Percentiles rank a stretch among this genome's conserved stretches.
Evolutionary conservation across 352 stramenopile species (phyloP).

Genomic region (Peronospora belbahrii): DNA sequence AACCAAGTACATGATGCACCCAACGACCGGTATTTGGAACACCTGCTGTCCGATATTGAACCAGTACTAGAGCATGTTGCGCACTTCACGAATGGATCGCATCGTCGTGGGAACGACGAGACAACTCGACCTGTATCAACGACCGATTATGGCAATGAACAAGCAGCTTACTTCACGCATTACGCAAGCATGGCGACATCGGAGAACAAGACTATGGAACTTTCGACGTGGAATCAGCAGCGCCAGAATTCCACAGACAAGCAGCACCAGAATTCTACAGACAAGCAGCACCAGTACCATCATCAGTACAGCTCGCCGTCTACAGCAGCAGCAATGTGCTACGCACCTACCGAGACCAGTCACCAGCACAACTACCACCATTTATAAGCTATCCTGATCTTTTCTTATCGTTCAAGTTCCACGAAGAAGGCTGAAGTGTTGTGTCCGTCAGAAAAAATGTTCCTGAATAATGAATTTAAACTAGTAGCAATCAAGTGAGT

Average conservation of each 20-base stretch:
- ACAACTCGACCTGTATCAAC: conserved; percentile 13
- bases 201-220: conserved; percentile 21
- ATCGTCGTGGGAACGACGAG: conserved; percentile 1
- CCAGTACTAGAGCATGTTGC: conserved; percentile 43
- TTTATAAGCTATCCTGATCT: conserved; percentile 9
- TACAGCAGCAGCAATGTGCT: conserved; percentile 8
- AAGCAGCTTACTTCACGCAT: conserved; percentile 16
- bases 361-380: conserved; percentile 15
- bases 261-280: conserved; percentile 4
- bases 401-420: conserved; percentile 9
- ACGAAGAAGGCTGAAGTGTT: conserved; percentile 8
- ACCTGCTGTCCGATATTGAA: conserved; percentile 43
- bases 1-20: conserved; percentile 17
- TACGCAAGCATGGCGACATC: conserved; percentile 6
- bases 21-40: conserved; percentile 35
- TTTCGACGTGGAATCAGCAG: conserved; percentile 22
- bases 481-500: conserved; percentile 26
- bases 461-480: conserved; percentile 15
- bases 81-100: conserved; percentile 32
- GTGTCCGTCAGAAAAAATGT: not conserved
- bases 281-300: conserved; percentile 6
- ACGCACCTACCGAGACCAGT: conserved; percentile 5
- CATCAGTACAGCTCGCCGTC: conserved; percentile 9
- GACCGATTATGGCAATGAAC: conserved; percentile 17
- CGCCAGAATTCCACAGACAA: conserved; percentile 7